A percentile compares a stretch with the other conserved stretches of the same genome.
phyloP scores from a whole-genome alignment of 345 rosid species.

The Syzygium grande region DNA sequence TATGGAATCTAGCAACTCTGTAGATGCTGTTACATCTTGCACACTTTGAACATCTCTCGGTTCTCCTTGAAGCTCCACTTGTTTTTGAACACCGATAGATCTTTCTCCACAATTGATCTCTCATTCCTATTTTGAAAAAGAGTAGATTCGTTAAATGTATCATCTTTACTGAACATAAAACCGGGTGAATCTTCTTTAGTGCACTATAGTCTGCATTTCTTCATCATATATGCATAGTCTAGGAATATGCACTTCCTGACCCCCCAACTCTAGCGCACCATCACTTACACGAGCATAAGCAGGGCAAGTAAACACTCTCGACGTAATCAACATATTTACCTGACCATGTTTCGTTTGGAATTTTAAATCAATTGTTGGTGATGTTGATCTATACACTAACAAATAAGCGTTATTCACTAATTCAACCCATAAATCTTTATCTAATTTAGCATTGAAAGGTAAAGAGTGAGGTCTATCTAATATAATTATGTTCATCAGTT shows the following conservation, averaged over 20 bases:
- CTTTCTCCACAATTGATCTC: background rate
- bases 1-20: background rate
- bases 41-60: too few relatives aligned
- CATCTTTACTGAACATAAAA: too few relatives aligned
- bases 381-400: too few relatives aligned
- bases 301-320: background rate
- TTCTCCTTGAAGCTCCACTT: too few relatives aligned
- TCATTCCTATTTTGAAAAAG: too few relatives aligned
- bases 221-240: background rate
- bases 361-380: background rate
- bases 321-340: background rate
- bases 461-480: background rate
- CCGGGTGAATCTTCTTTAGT: background rate
- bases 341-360: background rate
- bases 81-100: too few relatives aligned
- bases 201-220: background rate
- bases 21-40: too few relatives aligned
- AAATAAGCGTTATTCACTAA: background rate
- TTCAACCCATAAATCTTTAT: background rate
- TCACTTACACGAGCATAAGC: background rate
- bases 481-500: too few relatives aligned
- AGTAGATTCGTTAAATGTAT: background rate
- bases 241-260: background rate
- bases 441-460: background rate
- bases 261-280: background rate